Percentiles rank a stretch among this genome's conserved stretches.
These are phyloP conservation scores for Selaginella moellendorffii DNA, from an alignment of 75 land plant species.

Conservation along the genomic window DNA sequence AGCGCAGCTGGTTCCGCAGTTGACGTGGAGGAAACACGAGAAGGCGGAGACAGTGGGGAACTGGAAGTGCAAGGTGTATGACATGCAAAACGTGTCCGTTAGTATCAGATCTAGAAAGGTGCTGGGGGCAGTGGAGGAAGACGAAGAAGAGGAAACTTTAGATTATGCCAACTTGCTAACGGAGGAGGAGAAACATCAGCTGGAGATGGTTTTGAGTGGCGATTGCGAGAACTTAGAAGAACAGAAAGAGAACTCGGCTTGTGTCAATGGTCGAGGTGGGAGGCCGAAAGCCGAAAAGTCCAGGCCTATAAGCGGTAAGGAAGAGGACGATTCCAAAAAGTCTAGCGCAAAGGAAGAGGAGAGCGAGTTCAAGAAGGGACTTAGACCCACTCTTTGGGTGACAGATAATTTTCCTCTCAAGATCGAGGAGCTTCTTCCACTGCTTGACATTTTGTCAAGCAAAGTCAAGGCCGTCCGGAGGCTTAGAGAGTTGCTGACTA, in stretches of 20 bases:
- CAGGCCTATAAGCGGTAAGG: no score
- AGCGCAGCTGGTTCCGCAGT: background rate
- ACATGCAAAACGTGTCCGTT: background rate
- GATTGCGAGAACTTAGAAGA: no score
- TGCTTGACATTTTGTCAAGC: conserved; percentile 60
- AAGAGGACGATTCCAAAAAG: no score
- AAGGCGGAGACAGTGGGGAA: background rate
- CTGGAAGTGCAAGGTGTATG: conserved; percentile 9
- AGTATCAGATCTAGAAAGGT: conserved; percentile 4
- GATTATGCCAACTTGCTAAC: background rate
- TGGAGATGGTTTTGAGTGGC: background rate
- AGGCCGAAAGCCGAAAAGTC: no score
- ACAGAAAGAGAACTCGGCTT: no score
- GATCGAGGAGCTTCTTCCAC: conserved; percentile 57
- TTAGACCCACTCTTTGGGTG: conserved; percentile 54
- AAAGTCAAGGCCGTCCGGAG: conserved; percentile 67
- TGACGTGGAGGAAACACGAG: conserved; percentile 4
- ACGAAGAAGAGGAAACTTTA: background rate
- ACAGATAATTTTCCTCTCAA: conserved; percentile 66
- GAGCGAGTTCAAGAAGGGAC: conserved; percentile 51
- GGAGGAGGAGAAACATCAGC: background rate
- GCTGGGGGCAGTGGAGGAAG: conserved; percentile 1
- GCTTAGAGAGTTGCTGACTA: conserved; percentile 60
- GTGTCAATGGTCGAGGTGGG: no score
- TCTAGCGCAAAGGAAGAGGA: conserved; percentile 14